Base-by-base conservation (phyloP, 2,329 filamentous ascomycete genomes). In the Waltergamsia citrina region DNA sequence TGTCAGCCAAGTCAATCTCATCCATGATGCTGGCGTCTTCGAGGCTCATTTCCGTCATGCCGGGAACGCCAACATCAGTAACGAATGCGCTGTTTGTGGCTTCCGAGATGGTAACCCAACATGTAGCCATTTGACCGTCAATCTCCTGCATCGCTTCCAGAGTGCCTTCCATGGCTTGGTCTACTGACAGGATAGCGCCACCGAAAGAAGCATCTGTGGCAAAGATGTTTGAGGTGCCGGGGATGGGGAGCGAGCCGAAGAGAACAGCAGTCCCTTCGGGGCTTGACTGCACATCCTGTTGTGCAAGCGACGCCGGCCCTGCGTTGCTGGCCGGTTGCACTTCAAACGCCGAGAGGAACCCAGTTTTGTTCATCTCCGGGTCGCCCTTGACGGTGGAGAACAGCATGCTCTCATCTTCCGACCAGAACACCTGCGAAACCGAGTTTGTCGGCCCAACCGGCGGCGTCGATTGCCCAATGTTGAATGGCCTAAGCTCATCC, bases 291-390 rank as follows among this genome's bases (percentile, higher is more conserved):
- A 43, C 45, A n/a, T 17, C 30, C 11, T 32, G 17, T 15, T 7
- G 8, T 29, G 54, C 98, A 75, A 44, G 90, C 78, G 63, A 98
- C n/a, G 9, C n/a, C 23, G 23, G 9, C n/a, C n/a, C 9, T 10
- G n/a, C 27, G 41, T 41, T 17, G 32, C 31, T 1, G 25, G 25
- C 6, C 7, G 16, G 7, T n/a, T 46, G 28, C 1, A 78, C 61
- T 0, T 62, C 42, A 39, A 74, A 75, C 1, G 62, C 50, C 0
- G 68, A 66, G 9, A 80, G 38, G 43, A 74, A 79, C 0, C 75
- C 74, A 0, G 64, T 71, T 34, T 68, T 74, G 47, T 74, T 74
- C 5, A 51, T 52, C 0, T 57, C 43, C 0, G 69, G 69, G 35
- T 78, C 61, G 2, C 76, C 76, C 51, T 81, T 81, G 26, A 80